Evolutionary conservation across 495 filamentous ascomycete genomes (phyloP).

Genomic region (Achaetomiella virescens): DNA sequence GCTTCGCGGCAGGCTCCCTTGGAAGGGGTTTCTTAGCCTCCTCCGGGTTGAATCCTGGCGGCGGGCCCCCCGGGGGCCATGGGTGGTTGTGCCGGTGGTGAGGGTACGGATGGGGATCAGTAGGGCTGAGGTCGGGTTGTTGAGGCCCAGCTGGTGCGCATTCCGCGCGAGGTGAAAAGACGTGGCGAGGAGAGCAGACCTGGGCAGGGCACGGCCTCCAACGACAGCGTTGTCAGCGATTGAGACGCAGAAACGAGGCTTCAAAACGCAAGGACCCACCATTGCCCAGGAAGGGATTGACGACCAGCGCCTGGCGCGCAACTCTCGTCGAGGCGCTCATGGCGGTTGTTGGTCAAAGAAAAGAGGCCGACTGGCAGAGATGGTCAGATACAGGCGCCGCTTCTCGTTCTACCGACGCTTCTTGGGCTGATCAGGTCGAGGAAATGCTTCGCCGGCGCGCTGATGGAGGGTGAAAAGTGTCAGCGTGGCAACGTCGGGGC

Average conservation of each 20-base stretch:
- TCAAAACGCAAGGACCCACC: slow-evolving; percentile 28
- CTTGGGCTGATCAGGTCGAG: not conserved
- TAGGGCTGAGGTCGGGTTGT: slow-evolving; percentile 58
- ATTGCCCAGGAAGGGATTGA: slow-evolving; percentile 46
- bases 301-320: slow-evolving; percentile 51
- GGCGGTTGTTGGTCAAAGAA: slow-evolving; percentile 5
- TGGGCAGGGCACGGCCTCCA: slow-evolving; percentile 34
- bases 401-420: not conserved
- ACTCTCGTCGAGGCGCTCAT: slow-evolving; percentile 59
- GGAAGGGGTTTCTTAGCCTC: slow-evolving; percentile 82
- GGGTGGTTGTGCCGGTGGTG: slow-evolving; percentile 59
- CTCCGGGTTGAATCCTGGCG: slow-evolving; percentile 89
- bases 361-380: not conserved
- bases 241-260: not conserved
- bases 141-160: slow-evolving; percentile 51
- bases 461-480: not conserved
- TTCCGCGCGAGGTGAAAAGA: slow-evolving; percentile 53
- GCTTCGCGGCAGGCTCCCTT: slow-evolving; percentile 39
- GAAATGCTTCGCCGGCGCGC: not conserved
- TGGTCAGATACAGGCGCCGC: not conserved
- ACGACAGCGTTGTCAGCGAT: slow-evolving; percentile 10
- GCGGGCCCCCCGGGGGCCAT: slow-evolving; percentile 58
- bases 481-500: not conserved
- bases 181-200: slow-evolving; percentile 35
- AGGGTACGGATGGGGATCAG: slow-evolving; percentile 59